Evolutionary conservation across 768 basidiomycete species (phyloP).

Genomic region (Epithele typhae): DNA sequence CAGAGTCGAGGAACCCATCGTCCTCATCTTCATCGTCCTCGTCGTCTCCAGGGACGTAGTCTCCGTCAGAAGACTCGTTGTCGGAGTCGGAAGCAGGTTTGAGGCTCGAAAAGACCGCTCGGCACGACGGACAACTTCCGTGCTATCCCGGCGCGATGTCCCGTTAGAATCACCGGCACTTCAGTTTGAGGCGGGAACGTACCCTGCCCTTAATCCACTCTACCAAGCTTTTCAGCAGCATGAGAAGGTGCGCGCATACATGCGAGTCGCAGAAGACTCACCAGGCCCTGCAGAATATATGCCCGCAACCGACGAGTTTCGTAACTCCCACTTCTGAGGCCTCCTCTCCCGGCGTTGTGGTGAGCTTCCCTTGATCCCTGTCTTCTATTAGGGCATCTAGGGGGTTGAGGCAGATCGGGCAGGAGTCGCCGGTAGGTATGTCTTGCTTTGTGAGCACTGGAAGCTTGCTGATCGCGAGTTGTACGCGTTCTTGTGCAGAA

Average conservation of each 20-base stretch:
- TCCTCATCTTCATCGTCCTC: slow-evolving; percentile 42
- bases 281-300: slow-evolving; percentile 68
- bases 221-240: slow-evolving; percentile 46
- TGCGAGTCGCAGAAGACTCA: slow-evolving; percentile 26
- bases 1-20: slow-evolving; percentile 39
- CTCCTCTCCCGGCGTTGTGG: neutral
- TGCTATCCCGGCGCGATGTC: too few species aligned
- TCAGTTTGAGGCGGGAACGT: too few species aligned
- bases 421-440: slow-evolving; percentile 48
- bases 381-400: slow-evolving; percentile 37
- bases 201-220: slow-evolving; percentile 64
- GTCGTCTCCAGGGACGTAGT: slow-evolving; percentile 58
- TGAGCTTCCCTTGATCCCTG: slow-evolving; percentile 1
- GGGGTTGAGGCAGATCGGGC: slow-evolving; percentile 60
- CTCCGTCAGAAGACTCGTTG: slow-evolving; percentile 63
- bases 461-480: slow-evolving; percentile 37
- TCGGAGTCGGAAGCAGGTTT: slow-evolving; percentile 48
- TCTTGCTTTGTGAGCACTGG: slow-evolving; percentile 37
- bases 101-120: slow-evolving; percentile 54
- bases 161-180: too few species aligned
- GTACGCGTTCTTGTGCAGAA: slow-evolving; percentile 27
- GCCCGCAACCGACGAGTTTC: slow-evolving; percentile 54
- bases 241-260: neutral
- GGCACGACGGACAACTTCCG: slow-evolving; percentile 68
- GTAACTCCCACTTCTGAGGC: slow-evolving; percentile 40